phyloP scores from a whole-genome alignment of 371 early-diverging fungal genomes.

The Rhizopus arrhizus region DNA sequence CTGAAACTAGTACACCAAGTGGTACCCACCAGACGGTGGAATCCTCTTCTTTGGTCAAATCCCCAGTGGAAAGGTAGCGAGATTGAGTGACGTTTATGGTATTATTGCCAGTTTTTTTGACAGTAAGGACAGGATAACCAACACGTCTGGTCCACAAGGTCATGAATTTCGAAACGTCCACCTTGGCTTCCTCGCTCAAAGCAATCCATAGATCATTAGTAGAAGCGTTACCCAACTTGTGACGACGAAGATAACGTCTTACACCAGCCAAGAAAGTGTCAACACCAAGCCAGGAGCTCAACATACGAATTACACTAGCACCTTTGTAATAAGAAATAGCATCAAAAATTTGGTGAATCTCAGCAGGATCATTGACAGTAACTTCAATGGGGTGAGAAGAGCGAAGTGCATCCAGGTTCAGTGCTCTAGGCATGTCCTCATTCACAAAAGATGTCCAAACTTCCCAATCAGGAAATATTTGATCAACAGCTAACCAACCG shows the following conservation, averaged over 20 bases:
- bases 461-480: constrained; percentile 79
- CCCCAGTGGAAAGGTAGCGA: constrained; percentile 80
- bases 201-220: constrained; percentile 85
- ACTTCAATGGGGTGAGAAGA: constrained; percentile 88
- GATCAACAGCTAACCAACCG: constrained; percentile 79
- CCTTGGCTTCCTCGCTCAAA: constrained; percentile 68
- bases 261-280: constrained; percentile 72
- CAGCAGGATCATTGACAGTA: constrained; percentile 76
- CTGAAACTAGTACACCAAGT: constrained; percentile 51
- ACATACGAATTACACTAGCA: constrained; percentile 90
- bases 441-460: constrained; percentile 80
- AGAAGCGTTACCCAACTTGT: constrained; percentile 77
- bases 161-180: constrained; percentile 77
- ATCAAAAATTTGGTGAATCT: constrained; percentile 81
- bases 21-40: constrained; percentile 63
- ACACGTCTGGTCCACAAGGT: constrained; percentile 79
- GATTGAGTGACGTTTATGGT: constrained; percentile 67
- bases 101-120: constrained; percentile 54
- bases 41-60: constrained; percentile 66
- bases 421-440: constrained; percentile 73
- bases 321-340: constrained; percentile 86
- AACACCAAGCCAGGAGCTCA: constrained; percentile 64
- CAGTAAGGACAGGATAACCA: constrained; percentile 80
- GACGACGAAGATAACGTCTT: constrained; percentile 74
- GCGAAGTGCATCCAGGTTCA: constrained; percentile 74